These are phyloP conservation scores for Zhuliangozyma blackwelliae DNA, from an alignment of 1,139 yeast genomes.

Conservation along the genomic window DNA sequence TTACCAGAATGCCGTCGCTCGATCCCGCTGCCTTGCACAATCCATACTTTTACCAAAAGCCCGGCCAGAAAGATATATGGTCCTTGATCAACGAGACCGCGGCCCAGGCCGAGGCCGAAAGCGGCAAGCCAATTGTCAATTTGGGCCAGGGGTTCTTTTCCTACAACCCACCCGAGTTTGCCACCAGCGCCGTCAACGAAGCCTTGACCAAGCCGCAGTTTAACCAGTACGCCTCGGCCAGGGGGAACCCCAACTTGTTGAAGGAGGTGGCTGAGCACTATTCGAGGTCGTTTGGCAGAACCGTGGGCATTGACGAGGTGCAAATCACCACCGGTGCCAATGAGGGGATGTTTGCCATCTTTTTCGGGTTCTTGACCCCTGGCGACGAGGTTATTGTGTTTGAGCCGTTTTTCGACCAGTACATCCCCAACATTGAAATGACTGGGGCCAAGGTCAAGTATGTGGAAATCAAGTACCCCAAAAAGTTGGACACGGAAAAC, in stretches of 20 bases:
- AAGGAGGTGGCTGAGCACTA: conserved; percentile 68
- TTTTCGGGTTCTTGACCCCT: conserved; percentile 76
- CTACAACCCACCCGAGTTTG: conserved; percentile 89
- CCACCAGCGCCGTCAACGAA: conserved; percentile 72
- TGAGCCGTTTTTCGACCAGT: conserved; percentile 96
- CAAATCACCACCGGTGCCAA: conserved; percentile 94
- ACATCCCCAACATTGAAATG: conserved; percentile 87
- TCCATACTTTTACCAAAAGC: conserved; percentile 54
- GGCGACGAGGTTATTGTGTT: conserved; percentile 98
- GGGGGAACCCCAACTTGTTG: conserved; percentile 76
- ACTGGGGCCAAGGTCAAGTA: conserved; percentile 89
- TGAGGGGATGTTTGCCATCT: conserved; percentile 83
- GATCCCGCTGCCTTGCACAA: conserved; percentile 37
- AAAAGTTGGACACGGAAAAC: conserved; percentile 55
- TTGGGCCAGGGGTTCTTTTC: conserved; percentile 97
- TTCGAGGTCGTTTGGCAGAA: conserved; percentile 58
- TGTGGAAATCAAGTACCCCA: conserved; percentile 83
- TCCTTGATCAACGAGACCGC: conserved; percentile 92
- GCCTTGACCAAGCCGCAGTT: conserved; percentile 69
- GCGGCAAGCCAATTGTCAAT: conserved; percentile 73
- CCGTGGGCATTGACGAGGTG: conserved; percentile 60
- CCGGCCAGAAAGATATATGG: conserved; percentile 86
- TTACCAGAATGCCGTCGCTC: background rate
- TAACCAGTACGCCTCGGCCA: conserved; percentile 90
- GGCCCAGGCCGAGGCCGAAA: conserved; percentile 58